Evolutionary conservation across 148 eudicot genomes (phyloP).

Genomic region (Euryodendron excelsum): DNA sequence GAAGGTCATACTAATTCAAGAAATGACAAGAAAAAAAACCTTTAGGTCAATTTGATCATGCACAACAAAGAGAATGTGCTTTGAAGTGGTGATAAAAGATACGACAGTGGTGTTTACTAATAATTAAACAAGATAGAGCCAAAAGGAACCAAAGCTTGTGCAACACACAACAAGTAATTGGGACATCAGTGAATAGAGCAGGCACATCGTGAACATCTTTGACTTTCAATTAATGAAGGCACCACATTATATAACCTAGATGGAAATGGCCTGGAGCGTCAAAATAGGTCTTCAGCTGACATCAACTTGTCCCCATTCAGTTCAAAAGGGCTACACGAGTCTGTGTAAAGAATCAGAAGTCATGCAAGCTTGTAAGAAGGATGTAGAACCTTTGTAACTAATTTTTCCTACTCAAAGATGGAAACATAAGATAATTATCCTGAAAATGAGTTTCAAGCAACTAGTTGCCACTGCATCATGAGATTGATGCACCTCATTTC

Average conservation of each 20-base stretch:
- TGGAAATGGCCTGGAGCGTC: neutral
- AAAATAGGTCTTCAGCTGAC: neutral
- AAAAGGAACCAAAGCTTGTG: neutral
- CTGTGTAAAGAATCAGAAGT: neutral
- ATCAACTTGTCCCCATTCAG: neutral
- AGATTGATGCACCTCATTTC: neutral
- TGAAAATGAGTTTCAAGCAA: neutral
- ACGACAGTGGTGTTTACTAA: neutral
- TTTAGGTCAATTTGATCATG: too few species aligned
- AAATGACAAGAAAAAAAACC: too few species aligned
- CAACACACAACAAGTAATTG: neutral
- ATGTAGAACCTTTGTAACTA: neutral
- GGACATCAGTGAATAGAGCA: neutral
- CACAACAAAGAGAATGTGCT: too few species aligned
- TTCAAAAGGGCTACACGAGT: neutral
- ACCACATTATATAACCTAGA: neutral
- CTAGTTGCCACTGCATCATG: neutral
- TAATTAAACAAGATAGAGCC: neutral
- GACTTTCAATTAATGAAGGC: neutral
- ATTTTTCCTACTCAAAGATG: neutral
- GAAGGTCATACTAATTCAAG: too few species aligned
- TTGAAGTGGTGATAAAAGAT: neutral
- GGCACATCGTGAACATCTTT: neutral
- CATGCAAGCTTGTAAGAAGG: neutral
- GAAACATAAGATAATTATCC: neutral